These are phyloP conservation scores for Penicillium simplicissimum DNA, from an alignment of 495 filamentous ascomycete genomes.

Conservation along the genomic window DNA sequence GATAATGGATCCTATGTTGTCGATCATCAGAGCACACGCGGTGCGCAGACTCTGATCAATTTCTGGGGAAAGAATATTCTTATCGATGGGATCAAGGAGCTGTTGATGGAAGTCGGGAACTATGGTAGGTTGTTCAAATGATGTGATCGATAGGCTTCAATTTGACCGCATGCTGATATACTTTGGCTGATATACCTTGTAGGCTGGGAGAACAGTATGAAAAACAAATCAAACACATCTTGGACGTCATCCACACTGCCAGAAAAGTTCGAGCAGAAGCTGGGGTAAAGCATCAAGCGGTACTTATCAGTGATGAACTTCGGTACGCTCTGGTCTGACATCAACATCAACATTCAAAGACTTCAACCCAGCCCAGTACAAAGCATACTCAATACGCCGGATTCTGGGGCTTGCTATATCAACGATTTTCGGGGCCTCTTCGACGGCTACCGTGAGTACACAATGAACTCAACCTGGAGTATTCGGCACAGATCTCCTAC, in stretches of 20 bases:
- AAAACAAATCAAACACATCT: constrained; percentile 19
- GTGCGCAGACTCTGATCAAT: constrained; percentile 26
- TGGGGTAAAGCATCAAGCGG: constrained; percentile 20
- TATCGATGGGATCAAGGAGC: constrained; percentile 21
- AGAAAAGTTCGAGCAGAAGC: constrained; percentile 20
- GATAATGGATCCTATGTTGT: constrained; percentile 35
- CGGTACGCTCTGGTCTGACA: neutral
- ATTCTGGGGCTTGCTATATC: constrained; percentile 22
- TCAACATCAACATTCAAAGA: neutral
- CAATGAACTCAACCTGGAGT: constrained; percentile 18
- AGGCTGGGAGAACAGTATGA: constrained; percentile 31
- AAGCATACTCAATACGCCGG: constrained; percentile 21
- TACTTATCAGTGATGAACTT: neutral
- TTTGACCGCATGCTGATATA: neutral
- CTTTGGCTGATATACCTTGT: too few relatives aligned
- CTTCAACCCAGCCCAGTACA: constrained; percentile 14
- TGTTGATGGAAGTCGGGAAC: constrained; percentile 33
- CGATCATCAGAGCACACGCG: constrained; percentile 33
- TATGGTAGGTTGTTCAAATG: constrained; percentile 13
- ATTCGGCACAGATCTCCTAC: constrained; percentile 30
- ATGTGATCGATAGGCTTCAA: neutral
- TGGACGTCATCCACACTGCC: constrained; percentile 24
- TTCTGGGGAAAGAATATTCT: constrained; percentile 36
- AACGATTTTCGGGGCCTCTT: constrained; percentile 23
- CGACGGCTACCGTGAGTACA: neutral